A percentile compares a stretch with the other conserved stretches of the same genome.
These are phyloP conservation scores for Yamadazyma laniorum DNA, from an alignment of 805 yeast species.

Conservation along the genomic window DNA sequence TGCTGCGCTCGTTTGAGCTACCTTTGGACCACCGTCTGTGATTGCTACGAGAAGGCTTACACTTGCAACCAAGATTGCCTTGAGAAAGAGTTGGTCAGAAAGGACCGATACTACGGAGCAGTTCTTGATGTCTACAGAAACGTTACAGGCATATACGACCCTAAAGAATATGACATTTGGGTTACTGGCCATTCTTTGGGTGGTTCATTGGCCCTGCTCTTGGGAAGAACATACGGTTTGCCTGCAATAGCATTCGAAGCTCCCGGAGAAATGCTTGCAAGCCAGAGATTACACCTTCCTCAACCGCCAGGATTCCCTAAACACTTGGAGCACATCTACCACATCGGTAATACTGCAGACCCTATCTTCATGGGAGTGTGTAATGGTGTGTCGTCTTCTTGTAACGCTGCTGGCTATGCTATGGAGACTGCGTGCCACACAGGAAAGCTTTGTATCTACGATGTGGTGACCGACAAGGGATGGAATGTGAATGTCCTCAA, in stretches of 20 bases:
- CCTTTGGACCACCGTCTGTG: conserved; percentile 93
- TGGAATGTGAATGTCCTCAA: conserved; percentile 88
- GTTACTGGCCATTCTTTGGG: conserved; percentile 94
- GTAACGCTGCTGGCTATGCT: conserved; percentile 92
- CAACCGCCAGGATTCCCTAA: conserved; percentile 86
- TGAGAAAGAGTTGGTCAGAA: conserved; percentile 68
- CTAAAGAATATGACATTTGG: conserved; percentile 67
- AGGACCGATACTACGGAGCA: conserved; percentile 82
- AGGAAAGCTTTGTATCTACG: conserved; percentile 84
- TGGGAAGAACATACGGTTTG: conserved; percentile 86
- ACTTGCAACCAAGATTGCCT: conserved; percentile 88
- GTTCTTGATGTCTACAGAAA: conserved; percentile 72
- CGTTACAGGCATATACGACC: conserved; percentile 66
- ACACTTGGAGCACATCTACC: conserved; percentile 84
- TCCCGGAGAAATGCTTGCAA: conserved; percentile 86
- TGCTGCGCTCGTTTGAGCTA: conserved; percentile 94
- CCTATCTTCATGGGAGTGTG: conserved; percentile 97
- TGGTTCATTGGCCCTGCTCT: conserved; percentile 75
- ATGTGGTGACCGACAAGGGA: conserved; percentile 82
- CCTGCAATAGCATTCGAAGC: conserved; percentile 92
- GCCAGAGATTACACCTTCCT: conserved; percentile 83
- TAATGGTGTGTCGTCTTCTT: conserved; percentile 86
- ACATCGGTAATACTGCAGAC: conserved; percentile 94
- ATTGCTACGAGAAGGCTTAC: conserved; percentile 79
- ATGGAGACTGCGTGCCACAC: conserved; percentile 96